Evolutionary conservation across 2,329 filamentous ascomycete species (phyloP).

Genomic region (Neodidymelliopsis sp.): DNA sequence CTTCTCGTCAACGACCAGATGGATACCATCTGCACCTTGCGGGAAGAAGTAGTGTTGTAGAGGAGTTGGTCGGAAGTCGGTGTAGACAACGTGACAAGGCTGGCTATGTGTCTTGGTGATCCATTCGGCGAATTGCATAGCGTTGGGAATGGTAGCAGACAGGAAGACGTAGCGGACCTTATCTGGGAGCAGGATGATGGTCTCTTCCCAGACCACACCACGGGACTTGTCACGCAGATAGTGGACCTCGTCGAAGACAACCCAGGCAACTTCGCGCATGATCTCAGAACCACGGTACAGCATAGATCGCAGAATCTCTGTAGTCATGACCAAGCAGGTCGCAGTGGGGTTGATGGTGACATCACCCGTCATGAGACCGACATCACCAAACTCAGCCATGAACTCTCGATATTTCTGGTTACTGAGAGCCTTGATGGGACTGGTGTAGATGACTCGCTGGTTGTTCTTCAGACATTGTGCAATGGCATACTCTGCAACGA

Average conservation of each 20-base stretch:
- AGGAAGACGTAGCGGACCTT: slow-evolving; percentile 99
- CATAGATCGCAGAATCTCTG: slow-evolving; percentile 98
- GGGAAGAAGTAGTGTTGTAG: slow-evolving; percentile 99
- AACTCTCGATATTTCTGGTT: slow-evolving; percentile 99
- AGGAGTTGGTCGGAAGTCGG: slow-evolving; percentile 95
- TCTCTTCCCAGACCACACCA: slow-evolving; percentile 99
- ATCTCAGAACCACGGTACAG: slow-evolving; percentile 97
- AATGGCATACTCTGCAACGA: slow-evolving; percentile 97
- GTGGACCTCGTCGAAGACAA: slow-evolving; percentile 98
- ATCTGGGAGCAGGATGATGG: slow-evolving; percentile 95
- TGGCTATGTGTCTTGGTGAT: slow-evolving; percentile 98
- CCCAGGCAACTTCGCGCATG: slow-evolving; percentile 99
- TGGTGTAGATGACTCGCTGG: slow-evolving; percentile 98
- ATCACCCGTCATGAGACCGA: slow-evolving; percentile 98
- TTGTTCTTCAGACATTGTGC: slow-evolving; percentile 97
- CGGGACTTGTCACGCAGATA: slow-evolving; percentile 94
- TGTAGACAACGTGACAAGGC: slow-evolving; percentile 98
- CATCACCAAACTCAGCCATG: slow-evolving; percentile 92
- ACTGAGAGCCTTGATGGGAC: slow-evolving; percentile 97
- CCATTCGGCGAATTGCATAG: slow-evolving; percentile 99
- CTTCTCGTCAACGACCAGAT: slow-evolving; percentile 95
- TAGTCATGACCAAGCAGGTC: slow-evolving; percentile 98
- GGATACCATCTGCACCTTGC: slow-evolving; percentile 88
- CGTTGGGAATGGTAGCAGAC: slow-evolving; percentile 97
- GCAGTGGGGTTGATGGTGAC: slow-evolving; percentile 99